Evolutionary conservation across 2,329 filamentous ascomycete species (phyloP).

Genomic region (Aspergillus sp.): DNA sequence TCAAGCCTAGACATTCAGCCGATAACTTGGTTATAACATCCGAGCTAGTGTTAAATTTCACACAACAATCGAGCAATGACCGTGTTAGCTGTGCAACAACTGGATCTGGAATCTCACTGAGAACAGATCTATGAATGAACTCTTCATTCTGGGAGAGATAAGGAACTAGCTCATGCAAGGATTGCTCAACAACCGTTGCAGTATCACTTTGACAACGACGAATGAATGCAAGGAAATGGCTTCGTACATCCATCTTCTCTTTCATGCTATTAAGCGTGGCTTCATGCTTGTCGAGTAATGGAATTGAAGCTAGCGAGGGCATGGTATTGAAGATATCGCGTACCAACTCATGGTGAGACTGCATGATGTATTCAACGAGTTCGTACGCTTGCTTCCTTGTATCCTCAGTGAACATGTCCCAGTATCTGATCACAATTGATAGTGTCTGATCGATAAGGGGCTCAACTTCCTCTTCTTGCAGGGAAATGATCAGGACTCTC

Average conservation of each 20-base stretch:
- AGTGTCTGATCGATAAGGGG: constrained; percentile 85
- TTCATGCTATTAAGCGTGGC: constrained; percentile 66
- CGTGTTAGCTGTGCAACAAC: constrained; percentile 72
- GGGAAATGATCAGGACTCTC: constrained; percentile 72
- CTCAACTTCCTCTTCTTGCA: constrained; percentile 78
- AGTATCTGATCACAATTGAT: constrained; percentile 80
- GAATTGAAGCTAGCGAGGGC: constrained; percentile 73
- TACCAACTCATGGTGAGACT: constrained; percentile 63
- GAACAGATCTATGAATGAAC: constrained; percentile 74
- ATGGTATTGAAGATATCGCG: constrained; percentile 70
- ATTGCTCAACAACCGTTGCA: constrained; percentile 78
- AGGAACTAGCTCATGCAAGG: constrained; percentile 72
- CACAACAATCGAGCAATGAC: constrained; percentile 79
- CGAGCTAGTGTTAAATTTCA: constrained; percentile 73
- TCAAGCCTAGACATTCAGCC: constrained; percentile 79
- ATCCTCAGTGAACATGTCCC: constrained; percentile 65
- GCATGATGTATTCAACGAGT: constrained; percentile 66
- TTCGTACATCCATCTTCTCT: constrained; percentile 64
- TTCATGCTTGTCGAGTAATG: constrained; percentile 69
- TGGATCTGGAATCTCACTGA: constrained; percentile 80
- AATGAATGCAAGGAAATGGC: constrained; percentile 70
- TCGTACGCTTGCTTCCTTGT: constrained; percentile 63
- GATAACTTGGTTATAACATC: constrained; percentile 70
- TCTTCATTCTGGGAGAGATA: constrained; percentile 74
- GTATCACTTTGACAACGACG: constrained; percentile 80